These are phyloP conservation scores for Millerozyma miso DNA, from an alignment of 805 yeast species.

Conservation along the genomic window DNA sequence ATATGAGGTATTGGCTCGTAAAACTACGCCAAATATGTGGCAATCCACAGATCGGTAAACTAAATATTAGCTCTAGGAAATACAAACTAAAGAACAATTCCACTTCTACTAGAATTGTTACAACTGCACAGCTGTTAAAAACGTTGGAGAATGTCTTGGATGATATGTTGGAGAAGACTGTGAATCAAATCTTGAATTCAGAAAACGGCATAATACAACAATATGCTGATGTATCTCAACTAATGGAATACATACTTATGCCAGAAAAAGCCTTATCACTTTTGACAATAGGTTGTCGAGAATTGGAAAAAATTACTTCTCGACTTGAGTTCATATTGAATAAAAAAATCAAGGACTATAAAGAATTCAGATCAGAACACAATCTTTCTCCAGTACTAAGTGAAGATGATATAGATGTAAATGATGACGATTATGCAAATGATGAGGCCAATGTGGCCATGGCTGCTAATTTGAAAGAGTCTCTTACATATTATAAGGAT, in stretches of 20 bases:
- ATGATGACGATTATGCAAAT: slow-evolving; percentile 9
- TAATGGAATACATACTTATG: slow-evolving; percentile 52
- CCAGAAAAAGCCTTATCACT: slow-evolving; percentile 49
- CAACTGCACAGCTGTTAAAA: slow-evolving; percentile 28
- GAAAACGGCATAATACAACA: slow-evolving; percentile 47
- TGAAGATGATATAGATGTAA: slow-evolving; percentile 17
- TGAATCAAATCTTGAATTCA: slow-evolving; percentile 41
- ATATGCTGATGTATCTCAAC: slow-evolving; percentile 61
- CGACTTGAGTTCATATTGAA: slow-evolving; percentile 18
- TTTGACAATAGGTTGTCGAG: slow-evolving; percentile 39
- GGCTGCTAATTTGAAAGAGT: slow-evolving; percentile 2
- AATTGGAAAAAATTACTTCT: slow-evolving; percentile 21
- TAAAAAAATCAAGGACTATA: slow-evolving; percentile 11
- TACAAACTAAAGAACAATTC: slow-evolving; percentile 16
- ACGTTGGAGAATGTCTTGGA: slow-evolving; percentile 63
- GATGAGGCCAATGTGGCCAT: slow-evolving; percentile 4
- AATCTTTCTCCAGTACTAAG: slow-evolving; percentile 7
- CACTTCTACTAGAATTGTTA: slow-evolving; percentile 9
- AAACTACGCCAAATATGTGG: slow-evolving; percentile 77
- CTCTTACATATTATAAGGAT: slow-evolving; percentile 18
- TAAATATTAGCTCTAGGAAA: slow-evolving; percentile 20
- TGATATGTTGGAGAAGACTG: slow-evolving; percentile 57
- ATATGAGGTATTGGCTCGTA: slow-evolving; percentile 67
- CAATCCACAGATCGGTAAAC: slow-evolving; percentile 56
- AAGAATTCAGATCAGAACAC: slow-evolving; percentile 19